These are phyloP conservation scores for Phytophthora boehmeriae DNA, from an alignment of 352 stramenopile species.

Conservation along the genomic window DNA sequence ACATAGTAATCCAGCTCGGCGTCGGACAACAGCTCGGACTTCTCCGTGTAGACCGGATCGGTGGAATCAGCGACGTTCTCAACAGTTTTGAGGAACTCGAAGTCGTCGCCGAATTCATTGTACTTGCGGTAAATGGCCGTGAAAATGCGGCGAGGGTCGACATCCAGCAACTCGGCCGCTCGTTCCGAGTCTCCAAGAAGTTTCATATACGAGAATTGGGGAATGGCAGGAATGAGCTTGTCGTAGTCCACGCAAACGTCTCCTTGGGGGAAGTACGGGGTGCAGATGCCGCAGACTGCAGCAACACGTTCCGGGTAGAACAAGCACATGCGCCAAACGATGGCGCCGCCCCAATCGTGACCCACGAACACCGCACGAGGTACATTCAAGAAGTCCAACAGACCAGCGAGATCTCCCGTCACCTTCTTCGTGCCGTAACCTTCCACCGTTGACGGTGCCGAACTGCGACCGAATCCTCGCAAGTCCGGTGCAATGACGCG, in stretches of 20 bases:
- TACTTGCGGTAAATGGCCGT: slow-evolving; percentile 52
- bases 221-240: slow-evolving; percentile 42
- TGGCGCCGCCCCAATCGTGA: slow-evolving; percentile 67
- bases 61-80: slow-evolving; percentile 33
- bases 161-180: slow-evolving; percentile 42
- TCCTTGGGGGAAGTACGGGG: slow-evolving; percentile 55
- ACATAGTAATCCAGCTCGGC: slow-evolving; percentile 64
- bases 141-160: slow-evolving; percentile 52
- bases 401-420: slow-evolving; percentile 41
- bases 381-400: slow-evolving; percentile 64
- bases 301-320: slow-evolving; percentile 62
- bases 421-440: slow-evolving; percentile 63
- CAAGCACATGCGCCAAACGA: slow-evolving; percentile 67
- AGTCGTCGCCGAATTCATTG: slow-evolving; percentile 36
- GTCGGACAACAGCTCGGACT: slow-evolving; percentile 47
- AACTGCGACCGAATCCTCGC: slow-evolving; percentile 65
- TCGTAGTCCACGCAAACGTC: slow-evolving; percentile 50
- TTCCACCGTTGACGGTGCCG: slow-evolving; percentile 39
- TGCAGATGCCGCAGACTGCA: slow-evolving; percentile 60
- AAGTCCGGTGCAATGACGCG: slow-evolving; percentile 62
- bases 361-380: slow-evolving; percentile 69
- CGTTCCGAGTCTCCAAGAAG: slow-evolving; percentile 46
- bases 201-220: slow-evolving; percentile 70
- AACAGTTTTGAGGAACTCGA: slow-evolving; percentile 38
- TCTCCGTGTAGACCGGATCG: slow-evolving; percentile 40